Evolutionary conservation across 2,329 filamentous ascomycete genomes (phyloP).

Genomic region (Ophiosphaerella herpotricha): DNA sequence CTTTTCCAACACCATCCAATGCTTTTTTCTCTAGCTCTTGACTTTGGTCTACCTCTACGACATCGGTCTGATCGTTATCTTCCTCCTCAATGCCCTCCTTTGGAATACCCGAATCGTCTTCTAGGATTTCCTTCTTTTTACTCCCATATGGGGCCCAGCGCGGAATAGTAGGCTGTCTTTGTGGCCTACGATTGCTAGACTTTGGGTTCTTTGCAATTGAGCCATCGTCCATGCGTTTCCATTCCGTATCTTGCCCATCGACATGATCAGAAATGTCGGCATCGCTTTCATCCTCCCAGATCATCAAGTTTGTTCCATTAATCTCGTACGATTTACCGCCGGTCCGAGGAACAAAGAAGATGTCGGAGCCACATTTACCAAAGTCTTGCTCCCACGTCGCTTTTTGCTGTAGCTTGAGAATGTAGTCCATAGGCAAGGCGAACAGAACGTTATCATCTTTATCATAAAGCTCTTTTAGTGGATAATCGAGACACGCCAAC

Average conservation of each 20-base stretch:
- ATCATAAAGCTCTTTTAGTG: constrained; percentile 43
- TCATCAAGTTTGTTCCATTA: constrained; percentile 46
- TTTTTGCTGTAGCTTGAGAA: constrained; percentile 44
- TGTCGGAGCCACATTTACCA: constrained; percentile 17
- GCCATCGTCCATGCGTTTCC: constrained; percentile 45
- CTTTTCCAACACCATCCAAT: constrained; percentile 3
- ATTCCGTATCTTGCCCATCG: constrained; percentile 42
- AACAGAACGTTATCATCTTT: constrained; percentile 45
- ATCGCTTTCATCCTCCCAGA: constrained; percentile 48
- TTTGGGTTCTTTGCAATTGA: constrained; percentile 45
- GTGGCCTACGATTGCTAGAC: constrained; percentile 38
- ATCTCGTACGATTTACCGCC: constrained; percentile 44
- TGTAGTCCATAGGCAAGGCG: constrained; percentile 47
- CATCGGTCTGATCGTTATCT: neutral
- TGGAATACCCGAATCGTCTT: constrained; percentile 25
- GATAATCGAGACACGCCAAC: constrained; percentile 42
- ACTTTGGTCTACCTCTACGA: constrained; percentile 15
- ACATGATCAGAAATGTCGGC: constrained; percentile 46
- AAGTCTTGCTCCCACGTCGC: constrained; percentile 46
- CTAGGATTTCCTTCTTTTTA: constrained; percentile 30
- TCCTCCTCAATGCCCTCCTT: constrained; percentile 19
- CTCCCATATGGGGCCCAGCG: constrained; percentile 43
- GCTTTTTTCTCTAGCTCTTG: constrained; percentile 8
- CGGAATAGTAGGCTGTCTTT: constrained; percentile 26
- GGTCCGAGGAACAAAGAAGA: constrained; percentile 46